These are phyloP conservation scores for Carex arenaria DNA, from an alignment of 202 grass and related monocot genomes.

Conservation along the genomic window DNA sequence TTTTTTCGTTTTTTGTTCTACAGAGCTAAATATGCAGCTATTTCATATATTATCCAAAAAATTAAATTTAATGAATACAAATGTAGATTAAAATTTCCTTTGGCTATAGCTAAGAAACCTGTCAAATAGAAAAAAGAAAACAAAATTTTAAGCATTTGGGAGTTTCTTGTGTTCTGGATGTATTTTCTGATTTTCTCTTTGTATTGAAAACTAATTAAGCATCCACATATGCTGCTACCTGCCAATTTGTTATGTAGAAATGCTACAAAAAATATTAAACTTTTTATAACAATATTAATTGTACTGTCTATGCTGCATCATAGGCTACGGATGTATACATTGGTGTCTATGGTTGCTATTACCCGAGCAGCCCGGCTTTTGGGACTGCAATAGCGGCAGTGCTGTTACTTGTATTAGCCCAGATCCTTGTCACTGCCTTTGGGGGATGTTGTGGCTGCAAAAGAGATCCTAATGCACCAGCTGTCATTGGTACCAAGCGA, in stretches of 20 bases:
- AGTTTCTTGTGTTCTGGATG: too few relatives aligned
- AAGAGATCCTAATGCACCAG: slow-evolving; percentile 18
- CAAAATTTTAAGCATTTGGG: too few relatives aligned
- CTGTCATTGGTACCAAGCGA: slow-evolving; percentile 26
- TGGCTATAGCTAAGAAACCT: too few relatives aligned
- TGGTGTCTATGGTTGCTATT: background rate
- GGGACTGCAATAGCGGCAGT: slow-evolving; percentile 31
- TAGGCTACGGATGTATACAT: slow-evolving; percentile 17
- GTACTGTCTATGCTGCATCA: background rate
- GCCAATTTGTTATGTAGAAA: background rate
- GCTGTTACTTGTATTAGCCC: slow-evolving; percentile 33
- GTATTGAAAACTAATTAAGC: too few relatives aligned
- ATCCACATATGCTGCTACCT: background rate
- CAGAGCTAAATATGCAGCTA: too few relatives aligned
- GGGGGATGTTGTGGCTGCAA: slow-evolving; percentile 56
- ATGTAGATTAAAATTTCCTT: too few relatives aligned
- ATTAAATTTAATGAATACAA: too few relatives aligned
- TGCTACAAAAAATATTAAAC: background rate
- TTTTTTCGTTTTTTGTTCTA: too few relatives aligned
- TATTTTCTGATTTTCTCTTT: too few relatives aligned
- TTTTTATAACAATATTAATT: background rate
- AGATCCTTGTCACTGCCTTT: slow-evolving; percentile 30
- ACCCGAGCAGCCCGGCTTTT: slow-evolving; percentile 33
- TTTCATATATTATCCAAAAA: too few relatives aligned
- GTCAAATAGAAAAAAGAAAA: too few relatives aligned